Evolutionary conservation across 768 basidiomycete genomes (phyloP).

Genomic region (Chlorophyllum brunneum): DNA sequence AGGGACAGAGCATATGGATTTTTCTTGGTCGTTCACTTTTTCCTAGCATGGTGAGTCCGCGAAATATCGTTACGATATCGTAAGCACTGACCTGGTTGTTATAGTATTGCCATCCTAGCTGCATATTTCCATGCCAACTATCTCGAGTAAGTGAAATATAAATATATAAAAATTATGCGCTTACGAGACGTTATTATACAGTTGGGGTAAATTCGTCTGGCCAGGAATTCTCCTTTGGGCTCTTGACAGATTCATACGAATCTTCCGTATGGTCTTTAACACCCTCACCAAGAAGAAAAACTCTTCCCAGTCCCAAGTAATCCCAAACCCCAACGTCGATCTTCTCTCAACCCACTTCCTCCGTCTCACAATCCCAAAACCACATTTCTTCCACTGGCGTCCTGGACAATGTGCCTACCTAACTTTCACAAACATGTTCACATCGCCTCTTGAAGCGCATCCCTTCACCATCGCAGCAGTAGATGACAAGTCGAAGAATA

Average conservation of each 20-base stretch:
- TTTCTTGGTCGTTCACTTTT: constrained; percentile 47
- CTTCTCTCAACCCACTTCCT: constrained; percentile 41
- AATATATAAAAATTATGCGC: no score
- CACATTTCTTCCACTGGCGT: constrained; percentile 37
- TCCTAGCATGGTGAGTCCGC: constrained; percentile 31
- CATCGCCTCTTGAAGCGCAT: constrained; percentile 47
- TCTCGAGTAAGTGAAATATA: constrained; percentile 25
- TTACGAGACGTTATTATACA: constrained; percentile 9
- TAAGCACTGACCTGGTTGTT: no score
- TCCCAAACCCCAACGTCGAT: constrained; percentile 27
- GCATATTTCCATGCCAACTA: constrained; percentile 37
- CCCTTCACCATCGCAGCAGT: constrained; percentile 59
- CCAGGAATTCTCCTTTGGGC: constrained; percentile 52
- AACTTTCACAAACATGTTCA: constrained; percentile 42
- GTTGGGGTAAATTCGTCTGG: constrained; percentile 36
- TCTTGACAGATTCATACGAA: constrained; percentile 48
- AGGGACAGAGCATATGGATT: constrained; percentile 45
- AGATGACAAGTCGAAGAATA: constrained; percentile 17
- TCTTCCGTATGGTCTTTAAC: constrained; percentile 37
- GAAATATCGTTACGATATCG: no score
- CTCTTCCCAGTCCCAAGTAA: constrained; percentile 14
- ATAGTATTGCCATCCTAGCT: constrained; percentile 33
- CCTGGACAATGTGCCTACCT: constrained; percentile 56
- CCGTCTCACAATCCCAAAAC: constrained; percentile 40
- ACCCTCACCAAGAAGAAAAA: constrained; percentile 39